Evolutionary conservation across 2,329 filamentous ascomycete genomes (phyloP).

Genomic region (Fusarium sp.): DNA sequence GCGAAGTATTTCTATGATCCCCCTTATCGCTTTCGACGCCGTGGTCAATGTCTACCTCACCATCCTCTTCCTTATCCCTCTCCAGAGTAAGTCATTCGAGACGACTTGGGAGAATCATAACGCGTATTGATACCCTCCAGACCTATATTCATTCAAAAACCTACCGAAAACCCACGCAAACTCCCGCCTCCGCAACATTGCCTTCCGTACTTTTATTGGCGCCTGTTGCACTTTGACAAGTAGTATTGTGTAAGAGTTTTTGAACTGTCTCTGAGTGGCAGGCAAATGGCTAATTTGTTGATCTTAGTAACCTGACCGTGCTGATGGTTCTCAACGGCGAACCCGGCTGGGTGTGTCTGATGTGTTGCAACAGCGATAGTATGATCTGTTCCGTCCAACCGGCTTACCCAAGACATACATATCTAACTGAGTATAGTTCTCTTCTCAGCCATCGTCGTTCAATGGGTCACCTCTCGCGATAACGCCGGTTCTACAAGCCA

Average conservation of each 20-base stretch:
- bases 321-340: slow-evolving; percentile 69
- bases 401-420: background rate
- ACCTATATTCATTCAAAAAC: slow-evolving; percentile 65
- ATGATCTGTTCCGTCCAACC: slow-evolving; percentile 38
- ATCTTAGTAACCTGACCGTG: slow-evolving; percentile 65
- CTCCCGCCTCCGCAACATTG: slow-evolving; percentile 61
- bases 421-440: slow-evolving; percentile 56
- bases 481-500: slow-evolving; percentile 51
- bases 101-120: too few relatives aligned
- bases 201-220: slow-evolving; percentile 69
- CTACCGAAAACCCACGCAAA: slow-evolving; percentile 55
- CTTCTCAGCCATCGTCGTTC: slow-evolving; percentile 69
- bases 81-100: slow-evolving; percentile 58
- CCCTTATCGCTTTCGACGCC: slow-evolving; percentile 70
- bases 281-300: slow-evolving; percentile 11
- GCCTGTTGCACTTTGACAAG: slow-evolving; percentile 66
- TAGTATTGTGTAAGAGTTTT: slow-evolving; percentile 62
- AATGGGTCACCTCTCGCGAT: slow-evolving; percentile 67
- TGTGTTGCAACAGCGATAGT: slow-evolving; percentile 74
- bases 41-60: slow-evolving; percentile 72
- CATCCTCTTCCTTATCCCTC: slow-evolving; percentile 69
- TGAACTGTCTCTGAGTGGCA: background rate
- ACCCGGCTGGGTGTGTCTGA: slow-evolving; percentile 72
- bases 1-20: slow-evolving; percentile 67
- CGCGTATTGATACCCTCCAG: slow-evolving; percentile 47